Percentiles rank a stretch among this genome's conserved stretches.
These are phyloP conservation scores for Ascocoryne sarcoides DNA, from an alignment of 2,329 filamentous ascomycete species.

Conservation along the genomic window DNA sequence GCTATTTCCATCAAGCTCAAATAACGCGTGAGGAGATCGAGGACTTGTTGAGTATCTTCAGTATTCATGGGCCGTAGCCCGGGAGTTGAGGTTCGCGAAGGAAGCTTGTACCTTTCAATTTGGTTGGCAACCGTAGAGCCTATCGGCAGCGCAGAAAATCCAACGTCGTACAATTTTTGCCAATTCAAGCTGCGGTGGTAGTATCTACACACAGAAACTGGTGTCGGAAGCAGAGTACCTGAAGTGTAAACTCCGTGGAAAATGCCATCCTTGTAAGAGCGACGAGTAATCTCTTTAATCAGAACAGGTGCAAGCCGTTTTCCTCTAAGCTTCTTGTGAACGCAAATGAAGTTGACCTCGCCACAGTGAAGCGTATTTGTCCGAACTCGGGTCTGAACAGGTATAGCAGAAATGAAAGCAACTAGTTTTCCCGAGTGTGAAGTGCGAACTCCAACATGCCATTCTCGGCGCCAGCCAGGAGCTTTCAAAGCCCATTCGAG, in stretches of 20 bases:
- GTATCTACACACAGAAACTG: conserved; percentile 88
- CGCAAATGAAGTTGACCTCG: conserved; percentile 96
- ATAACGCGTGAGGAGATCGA: conserved; percentile 68
- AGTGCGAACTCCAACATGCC: conserved; percentile 90
- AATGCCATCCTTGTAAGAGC: conserved; percentile 76
- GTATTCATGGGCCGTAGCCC: conserved; percentile 74
- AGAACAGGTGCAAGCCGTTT: conserved; percentile 89
- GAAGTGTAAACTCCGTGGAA: conserved; percentile 97
- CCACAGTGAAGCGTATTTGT: conserved; percentile 66
- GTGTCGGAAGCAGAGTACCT: conserved; percentile 82
- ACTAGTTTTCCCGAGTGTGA: conserved; percentile 77
- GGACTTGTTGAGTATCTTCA: conserved; percentile 69
- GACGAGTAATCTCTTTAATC: conserved; percentile 94
- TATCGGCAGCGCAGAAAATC: conserved; percentile 79
- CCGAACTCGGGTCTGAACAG: conserved; percentile 72
- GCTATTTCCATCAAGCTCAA: conserved; percentile 73
- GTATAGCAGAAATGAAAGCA: conserved; percentile 92
- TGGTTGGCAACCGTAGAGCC: conserved; percentile 81
- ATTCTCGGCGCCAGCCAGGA: conserved; percentile 86
- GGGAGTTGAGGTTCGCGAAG: conserved; percentile 60
- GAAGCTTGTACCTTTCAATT: conserved; percentile 76
- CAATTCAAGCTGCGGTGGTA: conserved; percentile 91
- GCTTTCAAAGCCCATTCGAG: conserved; percentile 92
- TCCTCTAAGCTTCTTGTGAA: conserved; percentile 93
- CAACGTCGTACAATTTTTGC: conserved; percentile 91